Percentiles rank a stretch among this genome's conserved stretches.
These are phyloP conservation scores for Zygosaccharomyces lentus DNA, from an alignment of 805 yeast genomes.

Conservation along the genomic window DNA sequence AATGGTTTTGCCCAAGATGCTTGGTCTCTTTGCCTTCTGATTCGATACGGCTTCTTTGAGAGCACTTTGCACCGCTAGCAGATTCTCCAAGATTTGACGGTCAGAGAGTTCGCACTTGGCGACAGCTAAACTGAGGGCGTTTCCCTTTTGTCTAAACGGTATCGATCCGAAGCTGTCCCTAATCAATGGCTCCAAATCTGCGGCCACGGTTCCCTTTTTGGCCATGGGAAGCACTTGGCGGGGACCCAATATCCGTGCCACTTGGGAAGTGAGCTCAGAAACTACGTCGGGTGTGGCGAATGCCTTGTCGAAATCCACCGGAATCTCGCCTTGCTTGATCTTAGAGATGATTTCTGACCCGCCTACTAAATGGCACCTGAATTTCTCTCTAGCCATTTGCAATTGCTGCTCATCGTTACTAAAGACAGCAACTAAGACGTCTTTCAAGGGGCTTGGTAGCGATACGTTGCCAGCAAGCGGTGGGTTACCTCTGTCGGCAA, in stretches of 20 bases:
- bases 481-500: constrained; percentile 72
- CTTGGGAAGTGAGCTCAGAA: constrained; percentile 49
- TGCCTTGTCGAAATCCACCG: constrained; percentile 63
- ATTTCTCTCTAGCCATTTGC: constrained; percentile 45
- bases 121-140: constrained; percentile 59
- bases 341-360: constrained; percentile 64
- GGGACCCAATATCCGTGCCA: constrained; percentile 85
- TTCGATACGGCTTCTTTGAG: constrained; percentile 48
- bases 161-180: constrained; percentile 57
- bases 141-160: constrained; percentile 72
- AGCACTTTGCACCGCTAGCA: constrained; percentile 61
- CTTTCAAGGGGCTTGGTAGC: constrained; percentile 69
- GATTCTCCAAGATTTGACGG: constrained; percentile 65
- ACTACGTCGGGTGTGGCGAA: constrained; percentile 83
- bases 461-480: constrained; percentile 67
- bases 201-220: constrained; percentile 80
- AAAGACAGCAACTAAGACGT: constrained; percentile 62
- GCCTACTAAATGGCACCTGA: constrained; percentile 67
- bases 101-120: constrained; percentile 79
- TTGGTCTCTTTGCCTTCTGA: constrained; percentile 65
- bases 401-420: constrained; percentile 52
- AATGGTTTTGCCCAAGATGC: constrained; percentile 62
- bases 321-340: constrained; percentile 48
- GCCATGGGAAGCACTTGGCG: constrained; percentile 82
- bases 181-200: constrained; percentile 55